A percentile compares a stretch with the other conserved stretches of the same genome.
These are phyloP conservation scores for Elsinoe perseae DNA, from an alignment of 2,329 filamentous ascomycete species.

Conservation along the genomic window DNA sequence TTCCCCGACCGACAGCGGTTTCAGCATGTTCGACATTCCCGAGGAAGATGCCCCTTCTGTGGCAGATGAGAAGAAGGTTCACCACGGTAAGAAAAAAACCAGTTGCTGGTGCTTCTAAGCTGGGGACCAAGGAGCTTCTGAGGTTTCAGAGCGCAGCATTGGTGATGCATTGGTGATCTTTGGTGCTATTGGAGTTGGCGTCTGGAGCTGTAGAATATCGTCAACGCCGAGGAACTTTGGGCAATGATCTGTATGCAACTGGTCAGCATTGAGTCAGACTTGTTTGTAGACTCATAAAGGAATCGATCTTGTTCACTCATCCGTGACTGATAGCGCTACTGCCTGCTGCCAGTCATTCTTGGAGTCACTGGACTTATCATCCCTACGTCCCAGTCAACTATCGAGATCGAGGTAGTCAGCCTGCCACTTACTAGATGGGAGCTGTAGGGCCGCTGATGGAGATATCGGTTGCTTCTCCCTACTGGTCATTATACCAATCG, in stretches of 20 bases:
- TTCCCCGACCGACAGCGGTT: conserved; percentile 1
- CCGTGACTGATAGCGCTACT: not conserved
- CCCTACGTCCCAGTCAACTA: too few relatives aligned
- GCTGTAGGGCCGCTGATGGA: too few relatives aligned
- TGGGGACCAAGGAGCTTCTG: not conserved
- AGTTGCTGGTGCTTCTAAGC: conserved; percentile 6
- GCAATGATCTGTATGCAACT: not conserved
- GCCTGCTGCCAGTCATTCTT: not conserved
- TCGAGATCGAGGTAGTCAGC: too few relatives aligned
- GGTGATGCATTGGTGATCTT: not conserved
- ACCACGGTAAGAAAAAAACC: not conserved
- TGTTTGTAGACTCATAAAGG: not conserved
- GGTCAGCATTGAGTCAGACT: not conserved
- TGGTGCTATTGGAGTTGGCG: not conserved
- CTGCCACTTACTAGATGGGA: too few relatives aligned
- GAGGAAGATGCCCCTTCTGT: not conserved
- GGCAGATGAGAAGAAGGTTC: not conserved
- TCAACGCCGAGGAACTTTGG: not conserved
- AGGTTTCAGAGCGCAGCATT: conserved; percentile 3
- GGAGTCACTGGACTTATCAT: not conserved
- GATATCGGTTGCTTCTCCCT: too few relatives aligned
- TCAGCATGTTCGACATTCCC: conserved; percentile 13
- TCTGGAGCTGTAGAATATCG: not conserved
- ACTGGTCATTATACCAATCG: too few relatives aligned
- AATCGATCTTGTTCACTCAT: not conserved